These are phyloP conservation scores for Thuja plicata DNA, from an alignment of 83 land plant genomes.

Conservation along the genomic window DNA sequence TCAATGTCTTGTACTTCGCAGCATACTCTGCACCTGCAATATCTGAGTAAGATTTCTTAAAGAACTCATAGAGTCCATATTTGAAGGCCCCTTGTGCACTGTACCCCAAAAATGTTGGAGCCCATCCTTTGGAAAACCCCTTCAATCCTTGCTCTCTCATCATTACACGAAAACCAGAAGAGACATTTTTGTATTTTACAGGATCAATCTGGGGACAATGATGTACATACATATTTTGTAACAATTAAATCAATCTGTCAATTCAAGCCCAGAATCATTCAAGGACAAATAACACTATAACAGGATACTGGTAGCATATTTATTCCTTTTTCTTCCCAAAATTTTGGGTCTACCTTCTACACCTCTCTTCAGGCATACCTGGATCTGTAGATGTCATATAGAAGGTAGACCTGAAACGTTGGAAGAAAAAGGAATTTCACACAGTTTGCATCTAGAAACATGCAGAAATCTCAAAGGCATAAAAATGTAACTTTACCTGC, in stretches of 20 bases:
- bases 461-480: too few species aligned
- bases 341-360: too few species aligned
- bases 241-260: neutral
- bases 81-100: slow-evolving; percentile 89
- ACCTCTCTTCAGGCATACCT: too few species aligned
- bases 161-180: slow-evolving; percentile 53
- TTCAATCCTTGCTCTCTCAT: slow-evolving; percentile 64
- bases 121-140: slow-evolving; percentile 88
- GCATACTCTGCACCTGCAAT: slow-evolving; percentile 77
- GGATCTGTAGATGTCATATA: too few species aligned
- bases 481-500: slow-evolving; percentile 46
- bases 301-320: neutral
- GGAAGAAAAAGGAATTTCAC: too few species aligned
- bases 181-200: slow-evolving; percentile 67
- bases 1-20: slow-evolving; percentile 75
- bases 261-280: neutral
- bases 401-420: too few species aligned
- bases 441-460: too few species aligned
- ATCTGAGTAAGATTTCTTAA: slow-evolving; percentile 90
- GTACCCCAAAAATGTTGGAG: slow-evolving; percentile 87
- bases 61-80: slow-evolving; percentile 87
- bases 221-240: neutral
- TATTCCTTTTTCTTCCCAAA: too few species aligned
- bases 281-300: neutral
- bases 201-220: slow-evolving; percentile 69